phyloP scores from a whole-genome alignment of 202 grass and related monocot genomes.

The Schoenoplectus tabernaemontani region DNA sequence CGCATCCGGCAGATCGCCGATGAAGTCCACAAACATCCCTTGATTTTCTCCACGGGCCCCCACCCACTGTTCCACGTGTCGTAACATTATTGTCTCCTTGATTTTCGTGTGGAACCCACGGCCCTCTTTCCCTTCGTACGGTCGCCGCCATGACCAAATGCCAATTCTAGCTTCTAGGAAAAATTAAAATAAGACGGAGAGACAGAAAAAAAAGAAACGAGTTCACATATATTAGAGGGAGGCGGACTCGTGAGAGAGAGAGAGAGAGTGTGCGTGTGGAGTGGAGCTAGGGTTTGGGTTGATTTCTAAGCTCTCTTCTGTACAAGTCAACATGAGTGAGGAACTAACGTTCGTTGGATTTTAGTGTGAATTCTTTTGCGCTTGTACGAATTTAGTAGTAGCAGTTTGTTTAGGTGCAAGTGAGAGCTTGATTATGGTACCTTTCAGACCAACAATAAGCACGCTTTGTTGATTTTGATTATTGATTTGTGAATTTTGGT shows the following conservation, averaged over 20 bases:
- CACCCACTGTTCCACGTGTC: background rate
- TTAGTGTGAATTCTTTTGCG: slow-evolving; percentile 3
- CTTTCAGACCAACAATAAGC: background rate
- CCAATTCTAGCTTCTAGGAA: background rate
- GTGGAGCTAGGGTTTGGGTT: slow-evolving; percentile 11
- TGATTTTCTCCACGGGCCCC: slow-evolving; percentile 12
- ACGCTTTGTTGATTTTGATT: background rate
- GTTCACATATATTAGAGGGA: background rate
- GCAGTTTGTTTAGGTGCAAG: background rate
- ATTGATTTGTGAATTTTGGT: background rate
- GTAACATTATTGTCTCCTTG: background rate
- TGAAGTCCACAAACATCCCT: slow-evolving; percentile 9
- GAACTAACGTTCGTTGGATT: background rate
- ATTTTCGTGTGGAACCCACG: background rate
- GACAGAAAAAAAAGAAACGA: background rate
- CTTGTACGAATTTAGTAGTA: background rate
- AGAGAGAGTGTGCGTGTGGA: background rate
- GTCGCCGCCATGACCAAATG: background rate
- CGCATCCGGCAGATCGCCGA: background rate
- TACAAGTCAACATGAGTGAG: background rate
- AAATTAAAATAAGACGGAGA: background rate
- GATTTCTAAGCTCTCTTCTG: background rate
- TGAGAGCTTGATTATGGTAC: background rate
- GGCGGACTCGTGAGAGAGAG: background rate
- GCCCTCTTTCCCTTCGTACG: background rate